Conservation (phyloP, 306 rosid genomes). For the Pterocarpus santalinus region DNA sequence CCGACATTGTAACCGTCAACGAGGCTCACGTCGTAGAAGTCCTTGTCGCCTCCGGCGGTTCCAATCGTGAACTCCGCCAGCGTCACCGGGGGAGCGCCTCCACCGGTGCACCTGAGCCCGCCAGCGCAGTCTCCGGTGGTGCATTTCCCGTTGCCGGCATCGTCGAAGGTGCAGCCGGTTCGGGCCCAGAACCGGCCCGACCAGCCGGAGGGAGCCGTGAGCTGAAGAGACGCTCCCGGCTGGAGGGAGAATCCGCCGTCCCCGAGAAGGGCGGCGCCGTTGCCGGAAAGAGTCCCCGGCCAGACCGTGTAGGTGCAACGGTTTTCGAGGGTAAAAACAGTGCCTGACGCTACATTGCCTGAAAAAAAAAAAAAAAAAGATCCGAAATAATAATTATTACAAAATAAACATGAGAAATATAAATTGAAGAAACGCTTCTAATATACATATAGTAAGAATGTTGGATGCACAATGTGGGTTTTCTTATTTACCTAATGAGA, state of each 20-base stretch:
- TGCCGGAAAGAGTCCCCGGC: conserved; percentile 77
- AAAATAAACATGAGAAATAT: neutral
- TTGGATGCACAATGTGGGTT: neutral
- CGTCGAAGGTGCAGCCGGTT: conserved; percentile 74
- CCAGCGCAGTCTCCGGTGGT: conserved; percentile 72
- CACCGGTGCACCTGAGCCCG: conserved; percentile 57
- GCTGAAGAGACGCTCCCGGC: conserved; percentile 49
- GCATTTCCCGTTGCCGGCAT: conserved; percentile 65
- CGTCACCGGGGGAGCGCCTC: conserved; percentile 72
- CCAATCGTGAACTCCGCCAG: conserved; percentile 75
- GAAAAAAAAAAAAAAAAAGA: conserved; percentile 14
- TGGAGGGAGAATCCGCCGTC: conserved; percentile 70
- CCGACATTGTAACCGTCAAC: conserved; percentile 93
- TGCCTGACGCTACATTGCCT: conserved; percentile 49
- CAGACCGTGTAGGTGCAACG: conserved; percentile 69
- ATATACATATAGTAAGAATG: neutral
- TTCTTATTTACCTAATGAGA: conserved; percentile 38
- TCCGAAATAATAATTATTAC: neutral
- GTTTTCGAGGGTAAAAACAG: conserved; percentile 66
- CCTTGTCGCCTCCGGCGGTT: conserved; percentile 34
- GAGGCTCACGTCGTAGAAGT: conserved; percentile 85
- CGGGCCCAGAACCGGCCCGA: conserved; percentile 86
- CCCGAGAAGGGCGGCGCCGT: conserved; percentile 63
- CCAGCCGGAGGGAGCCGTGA: conserved; percentile 74
- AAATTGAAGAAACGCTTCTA: neutral